A percentile compares a stretch with the other conserved stretches of the same genome.
phyloP scores from a whole-genome alignment of 2,329 filamentous ascomycete genomes.

The Fusarium odoratissimum region DNA sequence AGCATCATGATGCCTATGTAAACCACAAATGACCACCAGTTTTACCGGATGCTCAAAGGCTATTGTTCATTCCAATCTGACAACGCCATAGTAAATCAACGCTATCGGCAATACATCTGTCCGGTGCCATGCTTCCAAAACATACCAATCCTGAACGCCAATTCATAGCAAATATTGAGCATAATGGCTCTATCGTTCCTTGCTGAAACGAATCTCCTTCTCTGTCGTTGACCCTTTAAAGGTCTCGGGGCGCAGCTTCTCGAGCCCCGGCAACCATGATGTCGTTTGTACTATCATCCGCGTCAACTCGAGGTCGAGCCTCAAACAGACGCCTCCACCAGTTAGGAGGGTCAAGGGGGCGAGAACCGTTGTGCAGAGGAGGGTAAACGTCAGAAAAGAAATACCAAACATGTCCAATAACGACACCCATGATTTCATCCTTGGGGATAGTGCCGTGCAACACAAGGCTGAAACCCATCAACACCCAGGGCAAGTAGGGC shows the following conservation, averaged over 20 bases:
- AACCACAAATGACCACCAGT: background rate
- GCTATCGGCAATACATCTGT: constrained; percentile 3
- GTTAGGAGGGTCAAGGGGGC: constrained; percentile 86
- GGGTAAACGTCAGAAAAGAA: constrained; percentile 98
- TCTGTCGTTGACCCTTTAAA: constrained; percentile 11
- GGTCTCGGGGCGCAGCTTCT: constrained; percentile 43
- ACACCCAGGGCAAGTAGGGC: constrained; percentile 94
- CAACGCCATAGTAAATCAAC: constrained; percentile 24
- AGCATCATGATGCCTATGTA: constrained; percentile 7
- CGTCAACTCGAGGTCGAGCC: constrained; percentile 60
- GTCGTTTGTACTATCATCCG: constrained; percentile 68
- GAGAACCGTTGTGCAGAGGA: constrained; percentile 83
- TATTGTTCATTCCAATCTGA: constrained; percentile 10
- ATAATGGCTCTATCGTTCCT: background rate
- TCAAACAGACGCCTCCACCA: constrained; percentile 94
- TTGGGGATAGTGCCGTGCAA: constrained; percentile 91
- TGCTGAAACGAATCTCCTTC: background rate
- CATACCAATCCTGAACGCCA: constrained; percentile 32
- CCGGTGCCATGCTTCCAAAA: constrained; percentile 24
- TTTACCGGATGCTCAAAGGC: background rate
- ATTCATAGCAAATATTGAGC: constrained; percentile 4
- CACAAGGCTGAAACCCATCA: constrained; percentile 93
- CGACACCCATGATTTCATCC: constrained; percentile 94
- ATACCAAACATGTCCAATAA: constrained; percentile 97
- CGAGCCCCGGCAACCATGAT: constrained; percentile 67